A percentile compares a stretch with the other conserved stretches of the same genome.
Evolutionary conservation across 306 rosid genomes (phyloP).

Genomic region (Cyclanthera cordifolia): DNA sequence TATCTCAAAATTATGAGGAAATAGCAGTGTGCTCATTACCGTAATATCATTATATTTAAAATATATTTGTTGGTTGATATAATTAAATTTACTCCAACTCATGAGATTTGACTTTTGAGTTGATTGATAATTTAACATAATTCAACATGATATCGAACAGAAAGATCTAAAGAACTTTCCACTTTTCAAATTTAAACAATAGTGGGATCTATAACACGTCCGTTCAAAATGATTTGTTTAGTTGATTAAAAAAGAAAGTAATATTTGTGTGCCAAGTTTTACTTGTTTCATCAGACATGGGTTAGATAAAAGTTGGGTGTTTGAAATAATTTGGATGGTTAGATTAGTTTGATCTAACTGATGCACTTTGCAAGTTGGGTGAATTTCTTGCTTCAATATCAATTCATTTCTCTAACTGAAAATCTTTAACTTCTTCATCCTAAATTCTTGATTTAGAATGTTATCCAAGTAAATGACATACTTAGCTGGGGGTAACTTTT

Average conservation of each 20-base stretch:
- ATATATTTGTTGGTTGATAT: no score
- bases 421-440: neutral
- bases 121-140: no score
- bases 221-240: neutral
- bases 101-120: no score
- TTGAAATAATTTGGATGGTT: slow-evolving; percentile 8
- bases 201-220: no score
- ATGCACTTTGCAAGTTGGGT: slow-evolving; percentile 8
- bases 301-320: slow-evolving; percentile 11
- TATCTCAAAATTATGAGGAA: no score
- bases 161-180: no score
- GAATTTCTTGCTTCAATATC: slow-evolving; percentile 3
- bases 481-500: no score
- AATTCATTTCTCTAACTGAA: neutral
- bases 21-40: no score
- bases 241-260: neutral
- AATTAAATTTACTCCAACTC: no score
- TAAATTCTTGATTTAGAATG: neutral
- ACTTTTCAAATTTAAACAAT: no score
- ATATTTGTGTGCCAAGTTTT: neutral
- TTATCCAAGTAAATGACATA: neutral
- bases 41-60: no score
- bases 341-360: slow-evolving; percentile 7
- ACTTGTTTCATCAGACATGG: slow-evolving; percentile 1
- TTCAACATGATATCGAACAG: no score